Evolutionary conservation across 768 basidiomycete species (phyloP), one percentile per base, ranked within the genome.

Genomic region (Porphyrellus cyaneotinctus): DNA sequence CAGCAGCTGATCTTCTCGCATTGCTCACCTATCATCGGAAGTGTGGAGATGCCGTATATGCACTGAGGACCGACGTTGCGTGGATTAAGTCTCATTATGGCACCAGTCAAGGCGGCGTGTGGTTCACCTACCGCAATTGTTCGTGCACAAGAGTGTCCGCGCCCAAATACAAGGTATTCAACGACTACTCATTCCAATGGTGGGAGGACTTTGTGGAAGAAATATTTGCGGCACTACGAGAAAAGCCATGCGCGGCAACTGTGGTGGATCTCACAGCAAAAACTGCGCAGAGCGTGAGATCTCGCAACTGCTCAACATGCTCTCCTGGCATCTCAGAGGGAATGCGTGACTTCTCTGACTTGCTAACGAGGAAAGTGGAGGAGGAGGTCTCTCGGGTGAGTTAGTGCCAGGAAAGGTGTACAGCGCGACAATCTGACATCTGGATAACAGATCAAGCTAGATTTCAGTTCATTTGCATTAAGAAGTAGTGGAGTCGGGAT

Each of bases 181-280:
- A 23, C 4, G 2, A 0, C 10, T 0, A n/a, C 3, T 48, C 56
- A 7, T 57, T 57, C 26, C 43, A 50, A 12, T 63, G 57, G 67
- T 67, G 66, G 67, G 49, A 53, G 4, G 38, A 57, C 3, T 65
- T 59, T 22, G 60, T 67, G 62, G 36, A 49, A 1, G 51, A 47
- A 13, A 39, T 17, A 0, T 58, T 58, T 14, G 2, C 13, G 17
- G 52, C 14, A 0, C 31, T 70, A 30, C 47, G 39, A 23, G 65
- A 69, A 12, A 61, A 37, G 18, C 58, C 63, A n/a, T 64, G 62
- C 12, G 36, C 14, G 5, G 51, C 43, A 14, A 57, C 49, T 4
- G 53, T 63, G 20, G 33, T 43, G 32, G 2, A 20, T 20, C 17
- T 32, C 6, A 44, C 30, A 23, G 42, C 46, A 2, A 44, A 44